A percentile compares a stretch with the other conserved stretches of the same genome.
These are phyloP conservation scores for Fonsecaea erecta DNA, from an alignment of 2,329 filamentous ascomycete genomes.

Conservation along the genomic window DNA sequence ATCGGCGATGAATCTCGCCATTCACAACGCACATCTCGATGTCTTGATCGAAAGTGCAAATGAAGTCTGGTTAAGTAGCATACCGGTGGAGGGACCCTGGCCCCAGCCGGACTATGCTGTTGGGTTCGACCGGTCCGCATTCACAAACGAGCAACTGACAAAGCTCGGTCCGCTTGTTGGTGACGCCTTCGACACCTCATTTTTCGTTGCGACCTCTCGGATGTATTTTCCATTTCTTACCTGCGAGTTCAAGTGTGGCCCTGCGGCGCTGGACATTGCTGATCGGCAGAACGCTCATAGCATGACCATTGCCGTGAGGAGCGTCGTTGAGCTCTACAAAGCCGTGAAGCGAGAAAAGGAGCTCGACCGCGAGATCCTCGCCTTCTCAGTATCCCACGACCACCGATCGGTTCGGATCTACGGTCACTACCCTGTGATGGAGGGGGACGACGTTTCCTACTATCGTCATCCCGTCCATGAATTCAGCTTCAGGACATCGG, in stretches of 20 bases:
- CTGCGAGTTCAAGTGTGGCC: slow-evolving; percentile 55
- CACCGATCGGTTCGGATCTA: slow-evolving; percentile 46
- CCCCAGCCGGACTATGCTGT: slow-evolving; percentile 45
- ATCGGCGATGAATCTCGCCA: slow-evolving; percentile 43
- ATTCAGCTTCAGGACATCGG: slow-evolving; percentile 43
- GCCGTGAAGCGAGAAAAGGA: slow-evolving; percentile 40
- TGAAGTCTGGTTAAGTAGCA: slow-evolving; percentile 42
- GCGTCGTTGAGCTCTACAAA: slow-evolving; percentile 38
- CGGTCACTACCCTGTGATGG: slow-evolving; percentile 49
- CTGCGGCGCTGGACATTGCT: slow-evolving; percentile 41
- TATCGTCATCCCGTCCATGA: slow-evolving; percentile 47
- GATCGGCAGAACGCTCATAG: slow-evolving; percentile 41
- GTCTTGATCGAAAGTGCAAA: slow-evolving; percentile 44
- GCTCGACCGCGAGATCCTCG: slow-evolving; percentile 50
- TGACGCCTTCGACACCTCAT: slow-evolving; percentile 47
- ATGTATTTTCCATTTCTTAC: slow-evolving; percentile 59
- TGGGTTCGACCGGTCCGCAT: slow-evolving; percentile 45
- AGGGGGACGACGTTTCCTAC: slow-evolving; percentile 42
- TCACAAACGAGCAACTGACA: slow-evolving; percentile 50
- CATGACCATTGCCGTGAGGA: slow-evolving; percentile 45
- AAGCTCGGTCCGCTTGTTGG: slow-evolving; percentile 49
- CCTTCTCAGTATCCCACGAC: slow-evolving; percentile 52
- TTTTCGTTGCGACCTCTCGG: slow-evolving; percentile 52
- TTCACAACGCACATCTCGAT: slow-evolving; percentile 37
- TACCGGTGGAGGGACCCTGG: slow-evolving; percentile 38